Conservation (phyloP, 371 early-diverging fungal genomes). For the Lichtheimia ramosa region DNA sequence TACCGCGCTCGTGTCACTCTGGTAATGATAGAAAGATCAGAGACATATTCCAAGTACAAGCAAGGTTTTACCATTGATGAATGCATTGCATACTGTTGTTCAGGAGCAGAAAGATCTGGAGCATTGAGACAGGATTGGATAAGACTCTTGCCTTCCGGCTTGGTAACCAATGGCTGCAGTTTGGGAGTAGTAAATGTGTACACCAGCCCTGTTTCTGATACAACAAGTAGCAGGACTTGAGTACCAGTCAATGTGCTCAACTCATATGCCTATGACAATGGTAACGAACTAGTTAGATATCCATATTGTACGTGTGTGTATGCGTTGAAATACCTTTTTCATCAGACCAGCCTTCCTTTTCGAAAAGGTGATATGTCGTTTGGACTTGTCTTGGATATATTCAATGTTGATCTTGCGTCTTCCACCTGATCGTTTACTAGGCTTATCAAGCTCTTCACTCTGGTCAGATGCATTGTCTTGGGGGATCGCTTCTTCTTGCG, state of each 20-base stretch:
- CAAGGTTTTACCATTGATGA: too few species aligned
- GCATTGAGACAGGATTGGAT: conserved; percentile 95
- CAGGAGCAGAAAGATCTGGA: conserved; percentile 49
- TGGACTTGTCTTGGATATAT: conserved; percentile 93
- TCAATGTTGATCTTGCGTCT: conserved; percentile 96
- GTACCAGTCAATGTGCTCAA: conserved; percentile 97
- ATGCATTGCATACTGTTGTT: too few species aligned
- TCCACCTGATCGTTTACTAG: conserved; percentile 66
- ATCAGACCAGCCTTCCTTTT: conserved; percentile 99
- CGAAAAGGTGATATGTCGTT: conserved; percentile 96
- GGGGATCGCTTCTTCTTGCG: background rate
- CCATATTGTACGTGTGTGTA: too few species aligned
- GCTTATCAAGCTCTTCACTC: conserved; percentile 1
- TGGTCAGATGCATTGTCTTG: too few species aligned
- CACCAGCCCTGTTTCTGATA: conserved; percentile 97
- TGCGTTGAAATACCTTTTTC: conserved; percentile 79
- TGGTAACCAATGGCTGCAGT: conserved; percentile 92
- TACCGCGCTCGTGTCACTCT: too few species aligned
- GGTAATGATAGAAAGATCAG: too few species aligned
- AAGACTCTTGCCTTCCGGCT: conserved; percentile 91
- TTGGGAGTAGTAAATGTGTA: conserved; percentile 98
- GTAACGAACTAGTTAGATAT: too few species aligned
- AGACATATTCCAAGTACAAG: too few species aligned
- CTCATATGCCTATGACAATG: conserved; percentile 85
- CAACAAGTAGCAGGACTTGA: conserved; percentile 93